Percentiles rank a stretch among this genome's conserved stretches.
These are phyloP conservation scores for Neurospora sp. DNA, from an alignment of 495 filamentous ascomycete species.

Conservation along the genomic window DNA sequence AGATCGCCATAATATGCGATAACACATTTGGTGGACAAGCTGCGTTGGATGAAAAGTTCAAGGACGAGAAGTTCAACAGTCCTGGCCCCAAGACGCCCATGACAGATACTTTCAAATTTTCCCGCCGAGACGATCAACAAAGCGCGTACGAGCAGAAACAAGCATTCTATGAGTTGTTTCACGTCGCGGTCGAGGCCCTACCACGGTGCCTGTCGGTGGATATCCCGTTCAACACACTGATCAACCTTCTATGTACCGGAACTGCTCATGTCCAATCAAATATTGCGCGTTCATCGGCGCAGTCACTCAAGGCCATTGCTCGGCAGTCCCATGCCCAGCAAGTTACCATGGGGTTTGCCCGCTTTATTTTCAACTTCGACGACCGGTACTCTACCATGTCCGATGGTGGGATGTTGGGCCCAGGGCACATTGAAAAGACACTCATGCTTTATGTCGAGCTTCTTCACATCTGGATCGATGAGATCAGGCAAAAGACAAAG, in stretches of 20 bases:
- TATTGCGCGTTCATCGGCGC: constrained; percentile 83
- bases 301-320: constrained; percentile 91
- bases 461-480: constrained; percentile 92
- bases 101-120: constrained; percentile 85
- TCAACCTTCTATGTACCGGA: constrained; percentile 92
- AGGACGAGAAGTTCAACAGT: constrained; percentile 66
- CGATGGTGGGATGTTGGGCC: constrained; percentile 92
- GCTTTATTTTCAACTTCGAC: constrained; percentile 98
- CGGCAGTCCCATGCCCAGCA: constrained; percentile 87
- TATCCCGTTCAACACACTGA: constrained; percentile 85
- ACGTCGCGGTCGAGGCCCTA: constrained; percentile 90
- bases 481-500: constrained; percentile 78
- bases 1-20: constrained; percentile 92
- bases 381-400: constrained; percentile 96
- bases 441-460: constrained; percentile 87
- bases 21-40: constrained; percentile 95
- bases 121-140: constrained; percentile 64
- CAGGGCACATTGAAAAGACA: constrained; percentile 91
- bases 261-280: constrained; percentile 91
- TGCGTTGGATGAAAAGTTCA: constrained; percentile 87
- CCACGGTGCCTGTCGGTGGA: constrained; percentile 85
- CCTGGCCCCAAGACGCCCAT: constrained; percentile 87
- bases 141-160: constrained; percentile 75
- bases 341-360: constrained; percentile 90
- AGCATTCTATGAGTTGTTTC: constrained; percentile 89